Evolutionary conservation across 805 yeast species (phyloP).

Genomic region (Candida railenensis): DNA sequence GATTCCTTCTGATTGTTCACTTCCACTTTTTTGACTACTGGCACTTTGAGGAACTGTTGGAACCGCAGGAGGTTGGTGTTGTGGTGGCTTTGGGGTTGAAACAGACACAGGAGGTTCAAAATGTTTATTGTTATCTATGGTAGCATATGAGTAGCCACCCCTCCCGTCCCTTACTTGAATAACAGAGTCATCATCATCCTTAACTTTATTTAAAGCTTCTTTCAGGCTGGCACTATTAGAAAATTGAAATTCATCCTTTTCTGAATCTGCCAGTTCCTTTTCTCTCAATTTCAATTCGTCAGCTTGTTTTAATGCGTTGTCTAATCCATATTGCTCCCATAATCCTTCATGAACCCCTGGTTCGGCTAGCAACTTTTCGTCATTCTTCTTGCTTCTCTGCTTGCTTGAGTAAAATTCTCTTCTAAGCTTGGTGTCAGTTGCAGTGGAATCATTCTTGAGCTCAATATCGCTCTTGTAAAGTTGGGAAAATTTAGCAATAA

Average conservation of each 20-base stretch:
- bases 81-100: not conserved
- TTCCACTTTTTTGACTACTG: not conserved
- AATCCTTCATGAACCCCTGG: not conserved
- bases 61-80: not conserved
- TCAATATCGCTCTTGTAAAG: constrained; percentile 35
- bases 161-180: constrained; percentile 12
- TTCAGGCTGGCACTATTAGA: not conserved
- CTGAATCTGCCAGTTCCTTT: constrained; percentile 4
- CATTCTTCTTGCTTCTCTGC: not conserved
- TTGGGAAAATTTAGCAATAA: constrained; percentile 31
- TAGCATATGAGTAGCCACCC: constrained; percentile 17
- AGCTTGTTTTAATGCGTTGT: constrained; percentile 3
- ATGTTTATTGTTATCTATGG: constrained; percentile 41
- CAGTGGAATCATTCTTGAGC: constrained; percentile 29
- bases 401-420: constrained; percentile 28
- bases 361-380: not conserved
- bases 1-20: not conserved
- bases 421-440: constrained; percentile 36
- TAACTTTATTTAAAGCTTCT: constrained; percentile 17
- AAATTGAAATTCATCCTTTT: not conserved
- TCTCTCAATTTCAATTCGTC: not conserved
- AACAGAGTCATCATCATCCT: constrained; percentile 22
- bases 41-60: not conserved
- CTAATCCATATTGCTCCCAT: constrained; percentile 2
- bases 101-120: constrained; percentile 12